Conservation (phyloP, 768 basidiomycete genomes). For the Tylopilus cervinicoccineus region DNA sequence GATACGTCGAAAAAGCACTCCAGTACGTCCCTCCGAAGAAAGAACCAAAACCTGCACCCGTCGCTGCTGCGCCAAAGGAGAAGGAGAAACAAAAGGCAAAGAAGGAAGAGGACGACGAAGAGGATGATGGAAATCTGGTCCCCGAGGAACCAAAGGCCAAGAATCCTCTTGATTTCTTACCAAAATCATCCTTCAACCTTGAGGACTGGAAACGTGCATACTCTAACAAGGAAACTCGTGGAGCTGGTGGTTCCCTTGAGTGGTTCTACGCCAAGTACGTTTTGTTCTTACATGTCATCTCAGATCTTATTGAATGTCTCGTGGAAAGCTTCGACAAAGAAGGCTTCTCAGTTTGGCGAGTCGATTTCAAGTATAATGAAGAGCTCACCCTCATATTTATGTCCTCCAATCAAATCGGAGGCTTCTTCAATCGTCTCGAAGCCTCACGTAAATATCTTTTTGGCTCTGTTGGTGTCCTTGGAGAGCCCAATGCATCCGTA, state of each 20-base stretch:
- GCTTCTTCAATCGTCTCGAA: slow-evolving; percentile 98
- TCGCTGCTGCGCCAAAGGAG: slow-evolving; percentile 36
- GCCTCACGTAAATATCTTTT: slow-evolving; percentile 96
- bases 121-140: slow-evolving; percentile 72
- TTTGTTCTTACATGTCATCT: neutral
- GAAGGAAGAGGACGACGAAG: slow-evolving; percentile 53
- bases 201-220: slow-evolving; percentile 98
- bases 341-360: slow-evolving; percentile 88
- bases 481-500: slow-evolving; percentile 68
- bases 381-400: slow-evolving; percentile 92
- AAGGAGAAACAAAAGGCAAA: slow-evolving; percentile 67
- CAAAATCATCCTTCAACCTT: slow-evolving; percentile 83
- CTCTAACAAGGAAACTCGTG: slow-evolving; percentile 97
- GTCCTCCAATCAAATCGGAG: slow-evolving; percentile 91
- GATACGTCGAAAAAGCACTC: slow-evolving; percentile 64
- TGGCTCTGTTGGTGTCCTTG: slow-evolving; percentile 89
- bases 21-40: slow-evolving; percentile 75
- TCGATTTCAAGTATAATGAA: slow-evolving; percentile 95
- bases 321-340: slow-evolving; percentile 71
- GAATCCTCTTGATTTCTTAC: slow-evolving; percentile 91
- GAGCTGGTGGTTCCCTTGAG: slow-evolving; percentile 74
- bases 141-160: slow-evolving; percentile 85
- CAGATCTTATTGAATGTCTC: slow-evolving; percentile 3
- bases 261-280: slow-evolving; percentile 96
- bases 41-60: slow-evolving; percentile 50